Conservation (phyloP, 2,329 filamentous ascomycete genomes). For the Aspergillus unguis region DNA sequence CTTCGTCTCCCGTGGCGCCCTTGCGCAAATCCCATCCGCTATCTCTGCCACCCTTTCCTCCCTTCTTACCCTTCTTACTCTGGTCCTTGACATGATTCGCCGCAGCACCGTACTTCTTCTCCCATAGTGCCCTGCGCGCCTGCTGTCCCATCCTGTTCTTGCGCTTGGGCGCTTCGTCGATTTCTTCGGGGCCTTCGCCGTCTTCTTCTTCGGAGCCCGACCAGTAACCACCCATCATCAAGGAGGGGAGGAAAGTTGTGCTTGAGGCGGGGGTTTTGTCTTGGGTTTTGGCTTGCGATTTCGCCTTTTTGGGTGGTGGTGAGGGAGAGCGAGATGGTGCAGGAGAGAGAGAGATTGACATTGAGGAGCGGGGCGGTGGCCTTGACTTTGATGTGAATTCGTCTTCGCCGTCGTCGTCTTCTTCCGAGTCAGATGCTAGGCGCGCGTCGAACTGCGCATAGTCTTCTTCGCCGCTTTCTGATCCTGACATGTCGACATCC, state of each 20-base stretch:
- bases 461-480: conserved; percentile 28
- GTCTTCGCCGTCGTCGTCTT: conserved; percentile 17
- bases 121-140: conserved; percentile 59
- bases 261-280: conserved; percentile 20
- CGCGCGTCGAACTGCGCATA: conserved; percentile 33
- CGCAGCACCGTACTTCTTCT: conserved; percentile 58
- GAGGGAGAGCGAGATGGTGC: conserved; percentile 20
- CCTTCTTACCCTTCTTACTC: conserved; percentile 18
- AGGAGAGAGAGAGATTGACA: conserved; percentile 36
- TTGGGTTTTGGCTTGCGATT: conserved; percentile 23
- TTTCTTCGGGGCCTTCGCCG: conserved; percentile 38
- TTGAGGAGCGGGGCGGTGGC: conserved; percentile 24
- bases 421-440: conserved; percentile 30
- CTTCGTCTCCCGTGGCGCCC: conserved; percentile 47
- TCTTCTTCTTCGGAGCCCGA: conserved; percentile 58
- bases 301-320: conserved; percentile 16
- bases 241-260: conserved; percentile 59
- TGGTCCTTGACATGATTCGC: conserved; percentile 57
- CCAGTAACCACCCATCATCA: conserved; percentile 60
- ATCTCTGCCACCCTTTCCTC: conserved; percentile 40
- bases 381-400: background rate
- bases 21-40: conserved; percentile 58
- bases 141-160: conserved; percentile 64
- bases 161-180: conserved; percentile 43
- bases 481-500: conserved; percentile 15